Evolutionary conservation across 352 stramenopile species (phyloP).

Genomic region (Thalassiosira gravida): DNA sequence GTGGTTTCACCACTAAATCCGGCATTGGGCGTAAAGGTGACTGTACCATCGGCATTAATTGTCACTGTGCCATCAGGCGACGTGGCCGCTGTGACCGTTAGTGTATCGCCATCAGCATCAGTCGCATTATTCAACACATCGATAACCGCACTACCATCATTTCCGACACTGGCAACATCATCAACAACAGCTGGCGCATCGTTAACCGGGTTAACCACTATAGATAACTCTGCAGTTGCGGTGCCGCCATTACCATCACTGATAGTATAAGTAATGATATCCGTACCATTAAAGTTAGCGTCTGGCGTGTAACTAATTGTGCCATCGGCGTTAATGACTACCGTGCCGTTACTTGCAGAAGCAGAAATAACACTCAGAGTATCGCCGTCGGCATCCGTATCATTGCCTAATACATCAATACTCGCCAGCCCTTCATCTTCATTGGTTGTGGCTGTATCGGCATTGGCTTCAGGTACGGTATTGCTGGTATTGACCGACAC

Average conservation of each 20-base stretch:
- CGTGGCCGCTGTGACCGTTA: not conserved
- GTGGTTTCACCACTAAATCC: not conserved
- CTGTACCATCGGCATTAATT: not conserved
- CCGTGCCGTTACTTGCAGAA: not conserved
- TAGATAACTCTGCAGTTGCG: not conserved
- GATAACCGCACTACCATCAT: not conserved
- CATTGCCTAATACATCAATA: not conserved
- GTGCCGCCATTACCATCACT: not conserved
- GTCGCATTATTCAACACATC: not conserved
- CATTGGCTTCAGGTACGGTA: not conserved
- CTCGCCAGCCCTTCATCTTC: not conserved
- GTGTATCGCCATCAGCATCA: not conserved
- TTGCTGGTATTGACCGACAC: not conserved
- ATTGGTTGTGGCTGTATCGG: not conserved
- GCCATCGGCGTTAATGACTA: not conserved
- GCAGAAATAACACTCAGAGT: not conserved
- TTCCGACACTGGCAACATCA: not conserved
- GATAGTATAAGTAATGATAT: not conserved
- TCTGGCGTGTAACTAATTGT: not conserved
- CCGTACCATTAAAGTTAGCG: not conserved
- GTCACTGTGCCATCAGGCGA: not conserved
- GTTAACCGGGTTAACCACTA: not conserved
- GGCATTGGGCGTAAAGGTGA: not conserved
- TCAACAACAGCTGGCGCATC: not conserved
- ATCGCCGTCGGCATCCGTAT: not conserved